Conservation (phyloP, 331 rosid genomes). For the Arachis monticola region DNA sequence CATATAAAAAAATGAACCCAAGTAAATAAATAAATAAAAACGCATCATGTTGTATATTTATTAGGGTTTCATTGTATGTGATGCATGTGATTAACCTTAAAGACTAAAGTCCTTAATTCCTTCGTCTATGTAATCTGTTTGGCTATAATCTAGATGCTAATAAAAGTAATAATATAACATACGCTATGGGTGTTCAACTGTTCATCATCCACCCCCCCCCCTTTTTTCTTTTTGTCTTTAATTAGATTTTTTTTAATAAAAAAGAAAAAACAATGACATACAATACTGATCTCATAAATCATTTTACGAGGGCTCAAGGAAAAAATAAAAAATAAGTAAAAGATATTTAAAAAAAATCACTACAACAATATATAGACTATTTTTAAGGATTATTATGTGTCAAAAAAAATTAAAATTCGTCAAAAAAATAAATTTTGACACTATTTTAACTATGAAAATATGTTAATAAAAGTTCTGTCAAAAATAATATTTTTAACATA, state of each 20-base stretch:
- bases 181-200: not conserved
- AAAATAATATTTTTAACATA: too few relatives aligned
- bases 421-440: too few relatives aligned
- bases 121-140: not conserved
- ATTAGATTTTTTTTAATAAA: too few relatives aligned
- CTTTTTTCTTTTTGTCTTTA: too few relatives aligned
- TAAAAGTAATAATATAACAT: not conserved
- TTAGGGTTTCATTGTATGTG: slow-evolving; percentile 28
- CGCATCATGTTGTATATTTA: slow-evolving; percentile 24
- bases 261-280: not conserved
- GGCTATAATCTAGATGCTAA: not conserved
- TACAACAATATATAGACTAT: too few relatives aligned
- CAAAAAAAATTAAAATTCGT: too few relatives aligned
- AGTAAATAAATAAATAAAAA: not conserved
- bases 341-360: too few relatives aligned
- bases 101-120: not conserved
- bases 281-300: not conserved
- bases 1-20: not conserved
- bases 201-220: too few relatives aligned
- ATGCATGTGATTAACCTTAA: not conserved
- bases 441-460: too few relatives aligned
- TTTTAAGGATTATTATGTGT: too few relatives aligned
- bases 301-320: not conserved
- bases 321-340: too few relatives aligned
- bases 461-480: too few relatives aligned